Evolutionary conservation across 2,329 filamentous ascomycete species (phyloP).

Genomic region (Sclerotinia subarctica): DNA sequence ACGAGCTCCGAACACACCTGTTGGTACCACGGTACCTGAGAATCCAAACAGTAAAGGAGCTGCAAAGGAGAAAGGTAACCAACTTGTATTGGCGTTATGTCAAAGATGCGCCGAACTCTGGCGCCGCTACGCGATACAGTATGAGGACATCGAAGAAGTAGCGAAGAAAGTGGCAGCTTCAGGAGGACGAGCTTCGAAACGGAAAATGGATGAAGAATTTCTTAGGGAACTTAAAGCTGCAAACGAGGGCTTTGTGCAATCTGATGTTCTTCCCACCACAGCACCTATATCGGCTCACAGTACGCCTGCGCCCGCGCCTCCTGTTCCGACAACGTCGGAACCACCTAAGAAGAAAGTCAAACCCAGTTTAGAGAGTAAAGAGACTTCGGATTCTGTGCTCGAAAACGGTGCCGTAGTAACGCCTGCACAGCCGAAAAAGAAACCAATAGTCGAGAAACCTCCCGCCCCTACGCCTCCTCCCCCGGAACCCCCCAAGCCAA

Average conservation of each 20-base stretch:
- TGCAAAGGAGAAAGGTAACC: slow-evolving; percentile 70
- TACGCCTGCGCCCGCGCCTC: slow-evolving; percentile 30
- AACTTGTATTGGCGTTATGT: slow-evolving; percentile 79
- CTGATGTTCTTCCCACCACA: slow-evolving; percentile 39
- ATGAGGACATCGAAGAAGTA: slow-evolving; percentile 90
- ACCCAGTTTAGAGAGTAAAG: slow-evolving; percentile 47
- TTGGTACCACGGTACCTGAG: slow-evolving; percentile 65
- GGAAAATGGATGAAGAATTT: slow-evolving; percentile 87
- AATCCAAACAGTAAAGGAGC: slow-evolving; percentile 60
- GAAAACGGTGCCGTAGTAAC: slow-evolving; percentile 41
- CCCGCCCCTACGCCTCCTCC: slow-evolving; percentile 55
- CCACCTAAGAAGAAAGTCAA: slow-evolving; percentile 66
- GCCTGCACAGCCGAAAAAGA: slow-evolving; percentile 43
- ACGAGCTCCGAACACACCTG: slow-evolving; percentile 73
- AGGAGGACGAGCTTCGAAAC: slow-evolving; percentile 80
- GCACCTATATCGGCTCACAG: slow-evolving; percentile 29
- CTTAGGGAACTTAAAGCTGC: slow-evolving; percentile 67
- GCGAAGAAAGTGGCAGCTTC: slow-evolving; percentile 79
- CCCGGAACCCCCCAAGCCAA: slow-evolving; percentile 76
- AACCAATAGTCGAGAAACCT: slow-evolving; percentile 56
- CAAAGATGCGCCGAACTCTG: slow-evolving; percentile 87
- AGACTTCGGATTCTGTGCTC: slow-evolving; percentile 45
- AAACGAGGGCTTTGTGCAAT: slow-evolving; percentile 56
- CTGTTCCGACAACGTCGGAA: slow-evolving; percentile 42
- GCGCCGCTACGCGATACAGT: slow-evolving; percentile 94